These are phyloP conservation scores for Prunus fruticosa DNA, from an alignment of 306 rosid species.

Conservation along the genomic window DNA sequence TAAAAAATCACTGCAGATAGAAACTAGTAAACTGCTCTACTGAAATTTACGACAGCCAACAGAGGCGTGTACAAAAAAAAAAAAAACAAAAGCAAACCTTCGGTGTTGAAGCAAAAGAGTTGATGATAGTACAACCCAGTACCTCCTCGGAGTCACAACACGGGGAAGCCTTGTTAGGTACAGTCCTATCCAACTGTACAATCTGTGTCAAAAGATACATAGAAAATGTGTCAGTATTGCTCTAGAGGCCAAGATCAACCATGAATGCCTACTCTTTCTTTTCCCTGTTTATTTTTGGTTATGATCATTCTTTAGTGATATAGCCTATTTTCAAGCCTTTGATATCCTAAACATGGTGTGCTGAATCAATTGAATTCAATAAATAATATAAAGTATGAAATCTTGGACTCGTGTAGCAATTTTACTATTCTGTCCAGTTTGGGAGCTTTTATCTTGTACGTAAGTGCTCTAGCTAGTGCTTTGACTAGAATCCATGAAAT, in stretches of 20 bases:
- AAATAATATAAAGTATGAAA: not conserved
- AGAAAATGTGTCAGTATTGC: not conserved
- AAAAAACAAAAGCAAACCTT: conserved; percentile 8
- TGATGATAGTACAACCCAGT: conserved; percentile 5
- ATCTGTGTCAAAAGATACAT: not conserved
- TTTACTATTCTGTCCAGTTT: not conserved
- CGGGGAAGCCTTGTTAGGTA: conserved; percentile 16
- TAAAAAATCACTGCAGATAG: not conserved
- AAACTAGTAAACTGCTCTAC: not conserved
- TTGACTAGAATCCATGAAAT: not conserved
- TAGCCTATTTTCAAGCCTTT: not conserved
- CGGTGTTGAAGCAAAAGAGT: conserved; percentile 21
- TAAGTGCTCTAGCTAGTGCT: not conserved
- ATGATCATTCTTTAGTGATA: not conserved
- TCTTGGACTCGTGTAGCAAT: not conserved
- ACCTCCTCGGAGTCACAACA: conserved; percentile 17
- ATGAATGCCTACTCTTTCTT: not conserved
- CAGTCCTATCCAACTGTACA: conserved; percentile 4
- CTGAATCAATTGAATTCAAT: too few relatives aligned
- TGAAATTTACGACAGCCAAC: not conserved
- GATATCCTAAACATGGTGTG: not conserved
- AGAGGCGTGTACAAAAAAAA: not conserved
- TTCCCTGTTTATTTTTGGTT: too few relatives aligned
- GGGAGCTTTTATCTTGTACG: not conserved
- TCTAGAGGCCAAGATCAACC: not conserved